Conservation (phyloP, 2,329 filamentous ascomycete species). For the Diplodia sapinea region DNA sequence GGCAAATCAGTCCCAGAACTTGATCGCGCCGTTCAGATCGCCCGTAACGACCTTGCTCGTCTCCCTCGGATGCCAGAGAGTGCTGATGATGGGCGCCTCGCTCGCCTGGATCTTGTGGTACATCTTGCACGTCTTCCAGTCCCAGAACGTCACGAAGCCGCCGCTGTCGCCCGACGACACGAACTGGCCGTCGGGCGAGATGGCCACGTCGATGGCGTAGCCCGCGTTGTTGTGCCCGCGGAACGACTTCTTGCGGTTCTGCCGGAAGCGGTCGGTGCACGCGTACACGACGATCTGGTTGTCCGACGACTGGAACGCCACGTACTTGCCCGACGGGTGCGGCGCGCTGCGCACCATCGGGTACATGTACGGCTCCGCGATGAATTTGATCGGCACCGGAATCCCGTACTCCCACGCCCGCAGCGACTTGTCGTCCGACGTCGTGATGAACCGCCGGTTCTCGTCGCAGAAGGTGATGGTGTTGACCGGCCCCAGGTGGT, state of each 20-base stretch:
- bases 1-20: constrained; percentile 83
- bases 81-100: constrained; percentile 80
- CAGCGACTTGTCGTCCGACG: constrained; percentile 94
- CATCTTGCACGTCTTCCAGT: constrained; percentile 99
- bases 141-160: constrained; percentile 95
- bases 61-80: constrained; percentile 98
- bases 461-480: constrained; percentile 96
- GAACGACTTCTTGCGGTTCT: constrained; percentile 97
- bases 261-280: constrained; percentile 91
- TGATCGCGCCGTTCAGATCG: constrained; percentile 84
- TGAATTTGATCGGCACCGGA: constrained; percentile 94
- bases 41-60: constrained; percentile 92
- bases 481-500: constrained; percentile 97
- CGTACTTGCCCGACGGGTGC: constrained; percentile 91
- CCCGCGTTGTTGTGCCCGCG: constrained; percentile 95
- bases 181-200: constrained; percentile 91
- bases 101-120: constrained; percentile 92
- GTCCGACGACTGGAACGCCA: constrained; percentile 90
- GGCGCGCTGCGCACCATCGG: constrained; percentile 83
- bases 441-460: constrained; percentile 94
- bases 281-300: constrained; percentile 98
- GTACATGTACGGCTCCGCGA: constrained; percentile 98
- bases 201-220: constrained; percentile 86
- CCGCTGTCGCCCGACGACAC: constrained; percentile 84
- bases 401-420: constrained; percentile 99